A percentile compares a stretch with the other conserved stretches of the same genome.
Conservation (phyloP, 2,329 filamentous ascomycete species). For the Cordyceps farinosa region DNA sequence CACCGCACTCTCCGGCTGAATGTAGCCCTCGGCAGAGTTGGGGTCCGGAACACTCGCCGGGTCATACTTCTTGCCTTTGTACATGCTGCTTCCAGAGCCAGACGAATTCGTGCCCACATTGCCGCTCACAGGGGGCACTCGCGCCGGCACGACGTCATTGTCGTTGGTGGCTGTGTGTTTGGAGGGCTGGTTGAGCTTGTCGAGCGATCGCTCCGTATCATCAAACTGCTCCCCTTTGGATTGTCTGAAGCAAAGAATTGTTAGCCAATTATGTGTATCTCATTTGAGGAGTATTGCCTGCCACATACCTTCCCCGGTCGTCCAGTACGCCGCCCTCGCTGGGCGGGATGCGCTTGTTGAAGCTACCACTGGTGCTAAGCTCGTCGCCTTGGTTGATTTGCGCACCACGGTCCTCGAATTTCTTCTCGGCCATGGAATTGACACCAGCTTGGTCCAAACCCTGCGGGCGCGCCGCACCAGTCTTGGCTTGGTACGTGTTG, state of each 20-base stretch:
- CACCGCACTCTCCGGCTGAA: conserved; percentile 40
- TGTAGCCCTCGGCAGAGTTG: conserved; percentile 39
- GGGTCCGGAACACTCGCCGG: conserved; percentile 41
- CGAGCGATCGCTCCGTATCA: conserved; percentile 40
- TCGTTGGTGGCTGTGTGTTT: conserved; percentile 32
- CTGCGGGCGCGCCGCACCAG: conserved; percentile 38
- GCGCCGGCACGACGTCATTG: conserved; percentile 32
- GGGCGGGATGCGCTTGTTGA: conserved; percentile 44
- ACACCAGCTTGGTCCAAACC: conserved; percentile 41
- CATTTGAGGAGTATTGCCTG: not conserved
- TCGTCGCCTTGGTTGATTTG: conserved; percentile 40
- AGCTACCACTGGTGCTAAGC: conserved; percentile 43
- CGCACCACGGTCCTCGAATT: conserved; percentile 37
- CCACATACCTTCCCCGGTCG: conserved; percentile 41
- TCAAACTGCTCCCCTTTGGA: conserved; percentile 43
- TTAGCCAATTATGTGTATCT: conserved; percentile 15
- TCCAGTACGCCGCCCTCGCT: conserved; percentile 44
- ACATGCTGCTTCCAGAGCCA: conserved; percentile 36
- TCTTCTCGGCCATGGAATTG: conserved; percentile 39
- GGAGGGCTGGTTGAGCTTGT: conserved; percentile 32
- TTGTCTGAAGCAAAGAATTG: conserved; percentile 32
- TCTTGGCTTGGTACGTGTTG: conserved; percentile 47
- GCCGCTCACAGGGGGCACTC: conserved; percentile 24
- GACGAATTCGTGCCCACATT: conserved; percentile 37
- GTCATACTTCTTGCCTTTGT: conserved; percentile 38